Evolutionary conservation across 768 basidiomycete genomes (phyloP), one percentile per base, ranked within the genome.

Genomic region (Lactarius sp.): DNA sequence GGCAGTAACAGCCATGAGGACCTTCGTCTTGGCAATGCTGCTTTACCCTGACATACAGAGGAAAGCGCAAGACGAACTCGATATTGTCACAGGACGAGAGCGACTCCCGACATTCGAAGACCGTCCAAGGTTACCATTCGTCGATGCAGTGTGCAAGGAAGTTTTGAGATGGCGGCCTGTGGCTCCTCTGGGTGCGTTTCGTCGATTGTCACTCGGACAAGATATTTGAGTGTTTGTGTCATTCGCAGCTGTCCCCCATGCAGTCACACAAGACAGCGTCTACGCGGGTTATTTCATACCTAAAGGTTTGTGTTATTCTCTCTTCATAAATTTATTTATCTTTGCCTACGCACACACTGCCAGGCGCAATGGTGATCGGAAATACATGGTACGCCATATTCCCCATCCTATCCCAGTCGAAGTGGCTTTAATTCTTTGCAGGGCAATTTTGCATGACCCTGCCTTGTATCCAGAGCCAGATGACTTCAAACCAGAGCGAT

Each of bases 101-200:
- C 56, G 64, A 12, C 60, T 71, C n/a, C 70, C 71, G 1, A 66
- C 57, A 1, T 52, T 68, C 7, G 62, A 65, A 2, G 72, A 71
- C 46, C 49, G 60, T 31, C 52, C 59, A 0, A 52, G 54, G 13
- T 47, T 71, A n/a, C 71, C 72, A 6, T 70, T 70, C 42, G 50
- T 70, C 7, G 50, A 56, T 9, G 70, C 70, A 2, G 34, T 70
- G 6, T 41, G 69, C 9, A 60, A 52, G 33, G 72, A 71, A 62
- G 66, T 66, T 12, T 14, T 56, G 33, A 51, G 70, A 31, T 70
- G 70, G 69, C 36, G 56, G 1, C 56, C 65, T 3, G 49, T 62
- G 1, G 18, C 33, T 0, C 70, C 67, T 14, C 14, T 68, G 0
- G 61, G 69, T 69, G 53, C 33, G 69, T 56, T 31, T 42, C 31